Base-by-base conservation (phyloP, 1,284 basidiomycete species). In the Ceratobasidium sp. region DNA sequence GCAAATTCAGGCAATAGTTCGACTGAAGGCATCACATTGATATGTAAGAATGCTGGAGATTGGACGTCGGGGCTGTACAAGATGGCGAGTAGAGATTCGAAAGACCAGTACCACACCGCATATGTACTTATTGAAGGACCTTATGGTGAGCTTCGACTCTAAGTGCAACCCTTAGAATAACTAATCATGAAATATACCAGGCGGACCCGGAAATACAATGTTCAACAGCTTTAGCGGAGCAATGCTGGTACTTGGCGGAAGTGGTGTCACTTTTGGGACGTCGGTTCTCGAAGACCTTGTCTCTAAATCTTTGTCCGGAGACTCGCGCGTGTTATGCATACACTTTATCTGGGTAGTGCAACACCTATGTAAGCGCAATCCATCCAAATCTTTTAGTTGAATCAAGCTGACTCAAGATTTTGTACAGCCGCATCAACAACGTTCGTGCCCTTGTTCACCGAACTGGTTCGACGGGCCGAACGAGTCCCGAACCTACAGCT, bases 381-480 rank as follows among this genome's bases (percentile, higher is more conserved):
- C 44, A 28, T 46, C 50, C 26, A 10, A 17, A 3, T 3, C 48
- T 50, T 7, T 9, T 44, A 33, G 5, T 23, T 46, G 13, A 3
- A 46, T n/a, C 9, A 44, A 44, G 20, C 40, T 15, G 50, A n/a
- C 40, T 13, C 48, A 77, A 38, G 20, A 23, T 40, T 56, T 42
- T 6, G 12, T 57, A n/a, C 17, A 88, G 88, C 87, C 20, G 86
- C 88, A 1, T 84, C 93, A 62, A 82, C 84, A 6, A 87, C 89
- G 1, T 86, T 93, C 52, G 84, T 92, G 48, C 88, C 91, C 3
- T 84, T 86, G 1, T 87, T 93, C 81, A 82, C 85, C 44, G 81
- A 87, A 2, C 86, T 93, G 78, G 85, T 91, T 79, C 85, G 87
- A 71, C 87, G 86, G 79, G 86, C 81, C 52, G 23, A 6, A 15